Percentiles rank a stretch among this genome's conserved stretches.
These are phyloP conservation scores for Arachis stenosperma DNA, from an alignment of 306 rosid species.

Conservation along the genomic window DNA sequence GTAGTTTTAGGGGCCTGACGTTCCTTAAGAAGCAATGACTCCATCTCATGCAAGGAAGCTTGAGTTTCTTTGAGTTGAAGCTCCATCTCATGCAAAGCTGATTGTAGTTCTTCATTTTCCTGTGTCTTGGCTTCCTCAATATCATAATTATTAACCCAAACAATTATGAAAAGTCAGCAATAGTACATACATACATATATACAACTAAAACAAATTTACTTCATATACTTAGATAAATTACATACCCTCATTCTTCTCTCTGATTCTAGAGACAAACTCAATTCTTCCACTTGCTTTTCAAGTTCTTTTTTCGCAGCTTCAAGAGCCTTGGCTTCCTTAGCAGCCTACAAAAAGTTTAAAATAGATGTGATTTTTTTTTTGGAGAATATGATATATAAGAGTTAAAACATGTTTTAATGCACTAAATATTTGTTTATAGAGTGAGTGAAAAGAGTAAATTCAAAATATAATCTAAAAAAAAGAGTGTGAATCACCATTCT, in stretches of 20 bases:
- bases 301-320: conserved; percentile 81
- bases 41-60: conserved; percentile 56
- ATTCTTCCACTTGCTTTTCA: conserved; percentile 88
- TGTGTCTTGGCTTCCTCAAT: conserved; percentile 74
- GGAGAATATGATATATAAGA: neutral
- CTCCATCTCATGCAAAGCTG: conserved; percentile 63
- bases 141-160: conserved; percentile 42
- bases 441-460: conserved; percentile 10
- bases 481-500: conserved; percentile 56
- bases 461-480: neutral
- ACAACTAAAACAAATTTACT: neutral
- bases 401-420: neutral
- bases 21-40: conserved; percentile 54
- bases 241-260: conserved; percentile 85
- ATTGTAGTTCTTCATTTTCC: conserved; percentile 71
- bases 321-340: conserved; percentile 87
- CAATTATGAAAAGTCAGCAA: conserved; percentile 36
- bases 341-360: conserved; percentile 61
- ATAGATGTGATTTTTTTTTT: neutral
- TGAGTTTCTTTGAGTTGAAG: conserved; percentile 44
- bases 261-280: conserved; percentile 59
- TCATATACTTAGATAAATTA: conserved; percentile 19
- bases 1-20: conserved; percentile 51
- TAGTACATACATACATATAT: neutral
- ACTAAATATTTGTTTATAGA: neutral